Evolutionary conservation across 1,284 basidiomycete genomes (phyloP).

Genomic region (Ganoderma lucidum): DNA sequence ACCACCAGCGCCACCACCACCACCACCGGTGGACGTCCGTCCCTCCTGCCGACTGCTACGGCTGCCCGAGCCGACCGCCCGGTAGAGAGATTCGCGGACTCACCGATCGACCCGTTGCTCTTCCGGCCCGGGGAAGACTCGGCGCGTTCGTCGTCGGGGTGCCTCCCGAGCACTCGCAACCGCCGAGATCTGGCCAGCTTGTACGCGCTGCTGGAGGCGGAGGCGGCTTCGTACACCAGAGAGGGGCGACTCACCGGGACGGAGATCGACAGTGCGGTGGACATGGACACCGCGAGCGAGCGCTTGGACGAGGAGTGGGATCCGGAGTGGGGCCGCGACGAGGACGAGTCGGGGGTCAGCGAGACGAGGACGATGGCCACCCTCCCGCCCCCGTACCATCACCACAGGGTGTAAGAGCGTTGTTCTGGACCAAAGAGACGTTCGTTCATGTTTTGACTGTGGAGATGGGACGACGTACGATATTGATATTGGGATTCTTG

Average conservation of each 20-base stretch:
- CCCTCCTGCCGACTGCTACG: neutral
- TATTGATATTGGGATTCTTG: neutral
- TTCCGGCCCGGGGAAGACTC: neutral
- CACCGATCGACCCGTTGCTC: constrained; percentile 2
- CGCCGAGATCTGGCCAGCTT: neutral
- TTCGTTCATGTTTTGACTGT: neutral
- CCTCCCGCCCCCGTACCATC: neutral
- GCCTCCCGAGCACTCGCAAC: neutral
- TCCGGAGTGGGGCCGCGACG: neutral
- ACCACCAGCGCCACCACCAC: neutral
- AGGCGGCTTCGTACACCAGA: neutral
- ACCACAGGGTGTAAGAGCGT: neutral
- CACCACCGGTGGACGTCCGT: neutral
- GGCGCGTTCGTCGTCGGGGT: neutral
- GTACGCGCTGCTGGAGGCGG: neutral
- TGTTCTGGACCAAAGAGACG: neutral
- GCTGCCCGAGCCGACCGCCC: neutral
- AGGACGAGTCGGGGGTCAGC: neutral
- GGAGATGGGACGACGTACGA: neutral
- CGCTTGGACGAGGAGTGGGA: too few species aligned
- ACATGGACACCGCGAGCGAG: neutral
- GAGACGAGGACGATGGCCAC: neutral
- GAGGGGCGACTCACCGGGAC: neutral
- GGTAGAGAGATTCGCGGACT: neutral
- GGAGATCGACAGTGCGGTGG: neutral